These are phyloP conservation scores for Fomitiporia mediterranea DNA, from an alignment of 1,284 basidiomycete genomes.

Conservation along the genomic window DNA sequence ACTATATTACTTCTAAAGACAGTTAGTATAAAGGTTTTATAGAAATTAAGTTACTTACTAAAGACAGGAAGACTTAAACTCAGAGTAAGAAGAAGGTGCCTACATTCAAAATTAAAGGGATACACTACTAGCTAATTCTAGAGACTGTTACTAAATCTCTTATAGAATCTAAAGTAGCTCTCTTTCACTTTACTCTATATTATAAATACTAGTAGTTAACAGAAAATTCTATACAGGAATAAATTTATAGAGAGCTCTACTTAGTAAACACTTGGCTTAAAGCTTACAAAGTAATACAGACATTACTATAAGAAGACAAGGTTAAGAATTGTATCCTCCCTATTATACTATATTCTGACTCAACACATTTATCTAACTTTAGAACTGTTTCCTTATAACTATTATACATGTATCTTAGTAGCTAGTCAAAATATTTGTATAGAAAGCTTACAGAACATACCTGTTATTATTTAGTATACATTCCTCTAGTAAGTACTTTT, in stretches of 20 bases:
- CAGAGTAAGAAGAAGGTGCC: not conserved
- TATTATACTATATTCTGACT: slow-evolving; percentile 36
- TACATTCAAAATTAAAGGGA: slow-evolving; percentile 2
- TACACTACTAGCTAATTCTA: slow-evolving; percentile 8
- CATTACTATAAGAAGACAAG: not conserved
- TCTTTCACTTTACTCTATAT: slow-evolving; percentile 29
- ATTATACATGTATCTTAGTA: slow-evolving; percentile 29
- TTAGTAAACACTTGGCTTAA: slow-evolving; percentile 27
- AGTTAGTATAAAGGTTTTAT: not conserved
- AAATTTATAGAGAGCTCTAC: slow-evolving; percentile 30
- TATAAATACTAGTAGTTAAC: slow-evolving; percentile 25
- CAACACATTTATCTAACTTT: slow-evolving; percentile 33
- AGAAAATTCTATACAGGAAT: slow-evolving; percentile 18
- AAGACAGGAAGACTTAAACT: not conserved
- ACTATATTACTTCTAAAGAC: not conserved
- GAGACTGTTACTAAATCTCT: slow-evolving; percentile 8
- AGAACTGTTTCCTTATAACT: slow-evolving; percentile 32
- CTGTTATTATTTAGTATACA: slow-evolving; percentile 24
- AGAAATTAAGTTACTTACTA: not conserved
- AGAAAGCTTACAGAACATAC: slow-evolving; percentile 21
- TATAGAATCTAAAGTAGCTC: slow-evolving; percentile 1
- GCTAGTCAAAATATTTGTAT: slow-evolving; percentile 30
- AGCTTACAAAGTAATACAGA: slow-evolving; percentile 26
- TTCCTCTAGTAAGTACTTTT: slow-evolving; percentile 22
- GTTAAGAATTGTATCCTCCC: slow-evolving; percentile 26